Evolutionary conservation across 768 basidiomycete genomes (phyloP).

Genomic region (Auricularia sp.): DNA sequence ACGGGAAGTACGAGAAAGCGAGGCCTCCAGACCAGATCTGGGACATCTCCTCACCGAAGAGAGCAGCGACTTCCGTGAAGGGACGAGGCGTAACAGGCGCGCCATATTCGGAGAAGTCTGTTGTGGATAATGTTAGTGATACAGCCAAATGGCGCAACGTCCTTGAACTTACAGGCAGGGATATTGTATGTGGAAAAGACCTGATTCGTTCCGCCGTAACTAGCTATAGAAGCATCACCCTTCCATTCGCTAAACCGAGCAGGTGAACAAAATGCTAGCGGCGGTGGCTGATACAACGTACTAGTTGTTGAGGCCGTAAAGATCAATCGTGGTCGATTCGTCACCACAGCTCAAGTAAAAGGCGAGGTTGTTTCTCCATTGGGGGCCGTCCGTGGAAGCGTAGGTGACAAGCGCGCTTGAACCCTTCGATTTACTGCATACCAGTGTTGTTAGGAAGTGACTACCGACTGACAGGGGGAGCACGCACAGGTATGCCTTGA

Average conservation of each 20-base stretch:
- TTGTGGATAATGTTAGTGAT: conserved; percentile 14
- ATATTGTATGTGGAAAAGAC: not conserved
- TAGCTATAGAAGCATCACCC: conserved; percentile 49
- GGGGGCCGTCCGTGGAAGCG: conserved; percentile 67
- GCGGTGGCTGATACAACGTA: conserved; percentile 26
- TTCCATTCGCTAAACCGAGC: conserved; percentile 62
- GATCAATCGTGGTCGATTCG: conserved; percentile 58
- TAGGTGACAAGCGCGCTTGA: conserved; percentile 70
- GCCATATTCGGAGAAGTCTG: conserved; percentile 87
- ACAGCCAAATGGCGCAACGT: conserved; percentile 7
- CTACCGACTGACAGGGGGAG: not conserved
- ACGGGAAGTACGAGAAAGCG: conserved; percentile 82
- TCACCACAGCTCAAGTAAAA: conserved; percentile 75
- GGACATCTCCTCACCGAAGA: conserved; percentile 65
- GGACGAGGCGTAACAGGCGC: conserved; percentile 56
- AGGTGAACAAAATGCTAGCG: conserved; percentile 6
- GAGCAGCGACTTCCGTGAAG: conserved; percentile 69
- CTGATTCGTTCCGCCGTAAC: conserved; percentile 31
- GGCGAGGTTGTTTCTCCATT: conserved; percentile 54
- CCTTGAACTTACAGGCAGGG: conserved; percentile 20
- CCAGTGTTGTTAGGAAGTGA: conserved; percentile 1
- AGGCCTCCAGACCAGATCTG: conserved; percentile 81
- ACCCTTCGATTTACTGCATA: conserved; percentile 46
- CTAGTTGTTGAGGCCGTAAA: conserved; percentile 86
- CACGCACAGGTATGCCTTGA: conserved; percentile 71